Evolutionary conservation across 2,329 filamentous ascomycete genomes (phyloP), one percentile per base, ranked within the genome.

Genomic region (Fusarium beomiforme): DNA sequence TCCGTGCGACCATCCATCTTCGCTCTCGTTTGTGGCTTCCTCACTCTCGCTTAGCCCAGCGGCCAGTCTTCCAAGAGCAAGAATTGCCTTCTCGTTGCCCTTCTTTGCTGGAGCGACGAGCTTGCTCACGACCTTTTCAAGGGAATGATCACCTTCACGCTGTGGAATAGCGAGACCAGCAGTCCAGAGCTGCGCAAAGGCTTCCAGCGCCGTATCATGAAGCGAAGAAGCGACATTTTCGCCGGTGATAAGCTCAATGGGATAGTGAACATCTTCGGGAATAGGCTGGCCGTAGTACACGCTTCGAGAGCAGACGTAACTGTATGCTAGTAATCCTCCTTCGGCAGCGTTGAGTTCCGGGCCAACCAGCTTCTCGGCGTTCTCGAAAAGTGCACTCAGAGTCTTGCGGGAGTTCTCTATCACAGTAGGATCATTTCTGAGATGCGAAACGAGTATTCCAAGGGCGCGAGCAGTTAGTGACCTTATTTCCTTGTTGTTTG

Each of bases 61-160:
- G 0, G 92, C 90, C 6, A 98, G 83, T 50, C 92, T 88, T 0
- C 96, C 96, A 8, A 98, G 84, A 5, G 93, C 90, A n/a, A 88
- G 81, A 53, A 98, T 95, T 1, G 95, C 92, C 61, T 88, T 90
- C 76, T 97, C 95, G 61, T 93, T 93, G 12, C 94, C 92, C 62
- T 92, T 90, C 78, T 94, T 96, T 13, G 93, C 91, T 65, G 91
- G 88, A 2, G 86, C 83, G 9, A 88, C 85, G 0, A 98, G 83
- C 10, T 89, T 87, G 21, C 91, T 86, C 26, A 91, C 84, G 17
- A 94, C 83, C 3, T 85, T 79, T 31, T 79, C 79, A 7, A 82
- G 74, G 31, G 78, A 72, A 8, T 77, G 71, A 9, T 74, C 67
- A 2, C 79, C 79, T 4, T 80, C 74, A 33, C 34, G 62, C 31